These are phyloP conservation scores for Mortierella sp. DNA, from an alignment of 371 early-diverging fungal genomes.

Conservation along the genomic window DNA sequence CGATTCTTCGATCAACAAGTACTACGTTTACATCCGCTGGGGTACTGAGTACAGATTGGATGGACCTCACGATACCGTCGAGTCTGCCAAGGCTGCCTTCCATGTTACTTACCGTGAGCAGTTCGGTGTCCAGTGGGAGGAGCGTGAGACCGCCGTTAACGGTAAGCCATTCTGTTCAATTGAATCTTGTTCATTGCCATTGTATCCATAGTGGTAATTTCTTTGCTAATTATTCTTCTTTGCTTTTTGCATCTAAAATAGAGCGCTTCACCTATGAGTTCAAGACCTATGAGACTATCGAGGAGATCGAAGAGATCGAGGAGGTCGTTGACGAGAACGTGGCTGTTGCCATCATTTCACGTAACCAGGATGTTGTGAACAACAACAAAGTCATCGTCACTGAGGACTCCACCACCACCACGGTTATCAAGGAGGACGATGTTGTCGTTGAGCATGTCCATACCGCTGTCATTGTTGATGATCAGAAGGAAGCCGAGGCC, in stretches of 20 bases:
- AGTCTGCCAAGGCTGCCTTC: constrained; percentile 5
- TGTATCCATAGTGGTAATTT: not conserved
- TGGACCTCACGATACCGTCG: constrained; percentile 19
- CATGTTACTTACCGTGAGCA: constrained; percentile 2
- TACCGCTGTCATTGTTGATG: constrained; percentile 4
- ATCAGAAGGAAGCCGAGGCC: not conserved
- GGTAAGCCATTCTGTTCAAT: not conserved
- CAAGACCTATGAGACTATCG: constrained; percentile 16
- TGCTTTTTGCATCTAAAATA: not conserved
- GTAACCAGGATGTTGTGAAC: not conserved
- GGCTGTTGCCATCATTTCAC: not conserved
- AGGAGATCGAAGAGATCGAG: constrained; percentile 18
- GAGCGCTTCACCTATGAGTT: constrained; percentile 14
- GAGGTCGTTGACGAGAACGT: constrained; percentile 3
- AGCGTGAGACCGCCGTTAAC: constrained; percentile 14
- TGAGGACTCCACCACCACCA: not conserved
- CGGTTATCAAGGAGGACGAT: not conserved
- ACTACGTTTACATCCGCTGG: constrained; percentile 23
- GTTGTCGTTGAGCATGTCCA: not conserved
- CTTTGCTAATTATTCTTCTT: not conserved
- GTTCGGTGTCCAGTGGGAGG: constrained; percentile 7
- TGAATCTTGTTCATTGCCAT: too few relatives aligned
- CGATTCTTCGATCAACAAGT: constrained; percentile 5
- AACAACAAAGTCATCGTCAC: not conserved
- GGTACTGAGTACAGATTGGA: constrained; percentile 22